Percentiles rank a stretch among this genome's conserved stretches.
These are phyloP conservation scores for Fraxinus excelsior DNA, from an alignment of 257 asterid species.

Conservation along the genomic window DNA sequence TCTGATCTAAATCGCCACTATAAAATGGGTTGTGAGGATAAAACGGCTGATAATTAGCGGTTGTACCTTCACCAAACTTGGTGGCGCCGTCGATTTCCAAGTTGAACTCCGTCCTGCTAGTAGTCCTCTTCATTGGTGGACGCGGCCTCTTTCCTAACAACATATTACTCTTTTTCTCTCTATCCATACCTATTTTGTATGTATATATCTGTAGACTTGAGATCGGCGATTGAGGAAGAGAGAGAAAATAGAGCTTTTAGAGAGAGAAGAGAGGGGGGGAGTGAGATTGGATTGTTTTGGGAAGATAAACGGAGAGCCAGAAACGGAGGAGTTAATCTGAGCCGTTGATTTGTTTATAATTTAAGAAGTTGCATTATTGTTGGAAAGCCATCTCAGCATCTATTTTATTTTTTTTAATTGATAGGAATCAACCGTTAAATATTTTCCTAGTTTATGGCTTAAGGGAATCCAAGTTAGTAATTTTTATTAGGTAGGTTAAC, in stretches of 20 bases:
- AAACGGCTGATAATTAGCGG: slow-evolving; percentile 22
- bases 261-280: slow-evolving; percentile 18
- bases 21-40: slow-evolving; percentile 38
- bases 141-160: slow-evolving; percentile 72
- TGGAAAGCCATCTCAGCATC: slow-evolving; percentile 42
- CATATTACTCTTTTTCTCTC: slow-evolving; percentile 33
- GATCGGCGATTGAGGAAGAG: background rate
- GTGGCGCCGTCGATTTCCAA: slow-evolving; percentile 40
- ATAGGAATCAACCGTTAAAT: slow-evolving; percentile 26
- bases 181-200: background rate
- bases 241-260: background rate
- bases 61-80: slow-evolving; percentile 6
- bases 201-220: background rate
- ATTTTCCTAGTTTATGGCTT: background rate
- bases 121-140: slow-evolving; percentile 78
- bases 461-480: background rate
- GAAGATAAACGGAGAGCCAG: slow-evolving; percentile 61
- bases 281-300: slow-evolving; percentile 39
- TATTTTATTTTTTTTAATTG: slow-evolving; percentile 18
- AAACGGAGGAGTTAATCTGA: slow-evolving; percentile 51
- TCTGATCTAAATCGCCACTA: slow-evolving; percentile 34
- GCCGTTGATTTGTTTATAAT: slow-evolving; percentile 46
- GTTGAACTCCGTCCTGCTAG: slow-evolving; percentile 73
- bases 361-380: slow-evolving; percentile 43
- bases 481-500: background rate